Evolutionary conservation across 371 early-diverging fungal species (phyloP).

Genomic region (Amoeboaphelidium occidentale): DNA sequence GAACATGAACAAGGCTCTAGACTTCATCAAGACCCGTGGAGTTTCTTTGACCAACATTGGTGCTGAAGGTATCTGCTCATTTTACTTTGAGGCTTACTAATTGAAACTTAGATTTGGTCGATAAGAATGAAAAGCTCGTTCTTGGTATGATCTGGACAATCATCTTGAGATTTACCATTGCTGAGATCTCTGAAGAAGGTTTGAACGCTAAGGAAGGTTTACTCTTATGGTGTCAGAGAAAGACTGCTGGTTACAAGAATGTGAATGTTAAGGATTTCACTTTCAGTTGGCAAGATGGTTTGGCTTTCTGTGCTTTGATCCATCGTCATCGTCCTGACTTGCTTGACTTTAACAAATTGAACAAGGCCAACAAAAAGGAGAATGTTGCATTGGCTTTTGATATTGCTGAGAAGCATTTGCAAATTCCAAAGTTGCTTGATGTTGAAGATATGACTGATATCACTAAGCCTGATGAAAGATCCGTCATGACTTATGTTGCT

Average conservation of each 20-base stretch:
- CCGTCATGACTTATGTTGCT: constrained; percentile 95
- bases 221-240: constrained; percentile 86
- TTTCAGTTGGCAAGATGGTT: constrained; percentile 70
- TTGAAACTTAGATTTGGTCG: constrained; percentile 63
- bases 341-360: constrained; percentile 57
- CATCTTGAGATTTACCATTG: constrained; percentile 83
- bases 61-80: constrained; percentile 8
- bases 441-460: constrained; percentile 87
- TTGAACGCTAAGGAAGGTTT: constrained; percentile 67
- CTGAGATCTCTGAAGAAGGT: constrained; percentile 80
- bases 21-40: constrained; percentile 63
- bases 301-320: constrained; percentile 89
- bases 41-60: constrained; percentile 73
- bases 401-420: constrained; percentile 62
- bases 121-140: constrained; percentile 75
- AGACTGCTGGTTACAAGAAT: constrained; percentile 58
- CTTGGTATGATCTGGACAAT: constrained; percentile 95
- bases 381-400: constrained; percentile 90
- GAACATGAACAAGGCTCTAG: constrained; percentile 78
- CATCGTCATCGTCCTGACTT: constrained; percentile 78
- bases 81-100: neutral
- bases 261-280: constrained; percentile 66
- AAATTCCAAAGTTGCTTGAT: constrained; percentile 68
- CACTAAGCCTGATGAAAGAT: constrained; percentile 80
- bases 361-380: constrained; percentile 46